Evolutionary conservation across 2,329 filamentous ascomycete species (phyloP), one percentile per base, ranked within the genome.

Genomic region (Sphaerulina musiva): DNA sequence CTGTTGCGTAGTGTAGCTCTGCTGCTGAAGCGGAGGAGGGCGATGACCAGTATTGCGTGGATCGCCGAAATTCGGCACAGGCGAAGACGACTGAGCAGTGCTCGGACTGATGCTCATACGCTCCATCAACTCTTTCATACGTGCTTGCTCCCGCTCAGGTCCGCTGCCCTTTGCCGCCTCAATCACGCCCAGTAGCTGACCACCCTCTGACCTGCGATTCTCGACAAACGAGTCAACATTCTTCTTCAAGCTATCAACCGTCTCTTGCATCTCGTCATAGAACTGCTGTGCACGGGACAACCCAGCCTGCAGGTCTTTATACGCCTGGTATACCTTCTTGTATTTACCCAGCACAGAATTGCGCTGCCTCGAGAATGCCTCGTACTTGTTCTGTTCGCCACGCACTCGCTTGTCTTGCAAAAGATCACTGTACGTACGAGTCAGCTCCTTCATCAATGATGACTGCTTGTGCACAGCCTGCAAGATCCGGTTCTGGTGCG

Each of bases 391-490:
- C 74, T 97, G 92, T 71, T 98, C 93, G 0, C 89, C 83, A 46
- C 90, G 82, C 11, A 98, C 92, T 52, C 93, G 82, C 76, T 95
- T 95, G 72, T 98, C 93, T 70, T 96, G 91, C 38, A 97, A 74
- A 6, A 98, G 78, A 55, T 85, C 83, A 65, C 91, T 92, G 72
- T 97, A 97, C 0, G 86, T 84, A 38, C 82, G 80, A 0, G 90
- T 95, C 44, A 98, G 79, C 64, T 98, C 93, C 71, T 97, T 97
- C 83, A 98, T 90, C 51, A 98, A 75, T 0, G 89, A 85, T 0
- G 88, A 84, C 70, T 98, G 93, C 73, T 96, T 98, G 73, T 98
- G 93, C 59, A 90, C 95, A 11, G 93, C 91, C 70, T 96, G 90
- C 7, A 95, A 75, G 12, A 98, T 80, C 34, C 93, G 84, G 64